Evolutionary conservation across 2,329 filamentous ascomycete genomes (phyloP).

Genomic region (Amylocarpus encephaloides): DNA sequence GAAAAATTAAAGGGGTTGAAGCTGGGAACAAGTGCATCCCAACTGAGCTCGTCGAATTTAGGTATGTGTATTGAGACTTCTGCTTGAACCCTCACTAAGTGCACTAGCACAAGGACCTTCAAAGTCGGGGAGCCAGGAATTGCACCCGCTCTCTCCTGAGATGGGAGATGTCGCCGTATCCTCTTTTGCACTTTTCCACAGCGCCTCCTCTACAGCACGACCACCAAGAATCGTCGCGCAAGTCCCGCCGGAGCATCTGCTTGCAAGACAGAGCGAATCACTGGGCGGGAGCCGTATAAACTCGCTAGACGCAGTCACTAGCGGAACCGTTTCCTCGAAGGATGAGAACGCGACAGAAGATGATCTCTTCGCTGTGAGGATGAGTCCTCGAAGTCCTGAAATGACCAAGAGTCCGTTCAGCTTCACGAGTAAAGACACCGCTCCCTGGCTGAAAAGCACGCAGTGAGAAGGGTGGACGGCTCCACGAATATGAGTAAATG

Average conservation of each 20-base stretch:
- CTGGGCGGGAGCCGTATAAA: conserved; percentile 21
- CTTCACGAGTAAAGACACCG: conserved; percentile 32
- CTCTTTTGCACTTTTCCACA: conserved; percentile 54
- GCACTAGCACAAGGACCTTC: conserved; percentile 3
- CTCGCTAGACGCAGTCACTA: conserved; percentile 34
- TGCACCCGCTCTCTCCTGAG: conserved; percentile 51
- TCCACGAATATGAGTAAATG: conserved; percentile 5
- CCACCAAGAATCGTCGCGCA: conserved; percentile 35
- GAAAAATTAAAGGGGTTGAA: conserved; percentile 77
- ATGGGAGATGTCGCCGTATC: conserved; percentile 58
- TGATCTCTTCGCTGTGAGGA: conserved; percentile 78
- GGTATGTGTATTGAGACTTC: conserved; percentile 38
- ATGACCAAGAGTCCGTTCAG: conserved; percentile 80
- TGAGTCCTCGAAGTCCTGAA: conserved; percentile 81
- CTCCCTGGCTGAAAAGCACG: conserved; percentile 25
- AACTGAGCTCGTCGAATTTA: conserved; percentile 45
- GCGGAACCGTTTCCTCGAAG: conserved; percentile 30
- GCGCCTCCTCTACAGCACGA: conserved; percentile 34
- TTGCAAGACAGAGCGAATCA: conserved; percentile 20
- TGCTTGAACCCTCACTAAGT: conserved; percentile 3
- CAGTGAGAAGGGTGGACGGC: conserved; percentile 15
- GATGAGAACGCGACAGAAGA: conserved; percentile 57
- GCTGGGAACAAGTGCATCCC: conserved; percentile 64
- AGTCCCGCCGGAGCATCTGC: conserved; percentile 23
- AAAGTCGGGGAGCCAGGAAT: conserved; percentile 18